phyloP scores from a whole-genome alignment of 176 grass and related monocot genomes.

The Triticum turgidum region DNA sequence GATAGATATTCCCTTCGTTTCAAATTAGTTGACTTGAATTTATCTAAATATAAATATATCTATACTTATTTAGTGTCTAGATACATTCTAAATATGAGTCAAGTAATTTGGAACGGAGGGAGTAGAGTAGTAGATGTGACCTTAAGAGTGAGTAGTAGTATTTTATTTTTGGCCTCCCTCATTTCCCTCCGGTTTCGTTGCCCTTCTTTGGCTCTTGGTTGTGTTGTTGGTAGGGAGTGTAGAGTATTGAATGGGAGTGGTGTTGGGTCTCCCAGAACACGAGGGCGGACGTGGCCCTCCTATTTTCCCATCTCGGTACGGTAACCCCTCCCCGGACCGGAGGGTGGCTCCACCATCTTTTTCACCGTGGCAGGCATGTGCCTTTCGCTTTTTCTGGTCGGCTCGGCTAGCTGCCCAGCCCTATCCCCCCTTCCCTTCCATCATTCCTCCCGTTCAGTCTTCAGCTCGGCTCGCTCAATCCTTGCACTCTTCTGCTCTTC shows the following conservation, averaged over 20 bases:
- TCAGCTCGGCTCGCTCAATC: constrained; percentile 10
- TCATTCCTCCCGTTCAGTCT: not conserved
- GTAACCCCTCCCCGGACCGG: not conserved
- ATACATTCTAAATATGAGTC: no score
- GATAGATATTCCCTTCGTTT: not conserved
- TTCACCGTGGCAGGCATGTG: constrained; percentile 59
- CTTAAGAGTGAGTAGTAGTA: not conserved
- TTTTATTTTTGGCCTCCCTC: not conserved
- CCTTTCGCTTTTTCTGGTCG: constrained; percentile 51
- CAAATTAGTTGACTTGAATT: no score
- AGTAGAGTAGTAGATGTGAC: constrained; percentile 21
- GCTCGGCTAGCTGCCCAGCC: constrained; percentile 3
- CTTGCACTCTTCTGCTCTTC: not conserved
- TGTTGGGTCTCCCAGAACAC: constrained; percentile 15
- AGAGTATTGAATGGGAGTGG: not conserved
- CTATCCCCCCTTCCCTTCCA: not conserved
- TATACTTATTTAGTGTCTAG: no score
- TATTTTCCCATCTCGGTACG: constrained; percentile 9
- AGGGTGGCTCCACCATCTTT: constrained; percentile 39
- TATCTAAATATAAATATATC: no score
- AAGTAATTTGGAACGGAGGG: no score
- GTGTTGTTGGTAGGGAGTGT: not conserved
- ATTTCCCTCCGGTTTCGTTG: not conserved
- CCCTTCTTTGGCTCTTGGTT: constrained; percentile 1
- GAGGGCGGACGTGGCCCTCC: no score